Base-by-base conservation (phyloP, 1,284 basidiomycete genomes). In the Puccinia coronata region DNA sequence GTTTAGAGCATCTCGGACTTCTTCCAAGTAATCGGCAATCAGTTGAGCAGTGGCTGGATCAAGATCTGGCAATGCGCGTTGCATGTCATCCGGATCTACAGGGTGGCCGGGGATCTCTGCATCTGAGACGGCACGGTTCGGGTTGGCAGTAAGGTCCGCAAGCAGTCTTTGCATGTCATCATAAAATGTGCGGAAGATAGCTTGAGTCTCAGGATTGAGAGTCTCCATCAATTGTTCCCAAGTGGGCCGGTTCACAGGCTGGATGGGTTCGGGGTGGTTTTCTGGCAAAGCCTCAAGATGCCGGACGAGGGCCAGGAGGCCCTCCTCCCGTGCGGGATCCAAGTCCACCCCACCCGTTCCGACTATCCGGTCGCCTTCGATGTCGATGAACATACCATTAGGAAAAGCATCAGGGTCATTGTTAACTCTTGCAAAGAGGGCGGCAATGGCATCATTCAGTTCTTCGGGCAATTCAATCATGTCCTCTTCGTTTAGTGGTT, bases 401-500 rank as follows among this genome's bases (percentile, higher is more conserved):
- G 31, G 31, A 20, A 14, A 14, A 20, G 20, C 36, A 11, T 41
- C 25, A 39, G 43, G 6, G 43, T 43, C 43, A 6, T 16, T 43
- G 43, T 6, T 6, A 43, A 16, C 43, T 43, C 8, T 16, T 36
- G 36, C 36, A 41, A 65, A 65, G 61, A 41, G 12, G 36, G 12
- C 36, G 14, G 2, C 36, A 5, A 61, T 1, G 14, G 4, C 9
- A 36, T 1, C 59, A 4, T 61, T 11, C 28, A 61, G 2, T 20
- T 61, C 59, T 61, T 34, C 59, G 28, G 59, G 59, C 28, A 61
- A 16, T 41, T 65, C 61, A 2, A 65, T 65, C 61, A 25, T 34
- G 6, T 65, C 9, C 2, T 23, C 36, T 0, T 65, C 61, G 31
- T 61, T 34, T 25, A 8, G 23, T 5, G 4, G 31, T 25, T 36